A percentile compares a stretch with the other conserved stretches of the same genome.
phyloP scores from a whole-genome alignment of 768 basidiomycete species.

The Lyophyllum atratum region DNA sequence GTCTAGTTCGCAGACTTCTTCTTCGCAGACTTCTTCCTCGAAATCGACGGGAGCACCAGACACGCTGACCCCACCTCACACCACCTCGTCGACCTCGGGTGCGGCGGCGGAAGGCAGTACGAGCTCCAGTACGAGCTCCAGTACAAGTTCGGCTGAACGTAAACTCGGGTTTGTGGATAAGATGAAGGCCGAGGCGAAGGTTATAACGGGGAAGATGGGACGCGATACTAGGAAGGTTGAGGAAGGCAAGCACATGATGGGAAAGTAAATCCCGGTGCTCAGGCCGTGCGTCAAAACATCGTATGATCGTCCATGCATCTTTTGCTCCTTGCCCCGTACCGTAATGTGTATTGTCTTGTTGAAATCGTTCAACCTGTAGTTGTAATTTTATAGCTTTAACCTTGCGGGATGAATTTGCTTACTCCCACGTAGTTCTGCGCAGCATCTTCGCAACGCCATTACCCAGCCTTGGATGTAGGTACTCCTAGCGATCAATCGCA shows the following conservation, averaged over 20 bases:
- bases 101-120: neutral
- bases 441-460: no score
- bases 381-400: no score
- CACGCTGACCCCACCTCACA: neutral
- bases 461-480: no score
- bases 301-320: neutral
- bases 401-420: no score
- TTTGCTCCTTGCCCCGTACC: neutral
- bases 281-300: neutral
- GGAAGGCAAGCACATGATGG: slow-evolving; percentile 36
- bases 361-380: no score
- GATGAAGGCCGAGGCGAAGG: slow-evolving; percentile 39
- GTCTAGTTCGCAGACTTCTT: neutral
- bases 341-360: neutral
- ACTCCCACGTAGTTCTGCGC: no score
- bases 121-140: no score
- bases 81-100: neutral
- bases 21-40: neutral
- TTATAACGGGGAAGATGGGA: slow-evolving; percentile 35
- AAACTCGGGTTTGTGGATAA: slow-evolving; percentile 34
- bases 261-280: slow-evolving; percentile 18
- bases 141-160: slow-evolving; percentile 1
- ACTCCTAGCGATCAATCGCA: no score
- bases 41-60: neutral
- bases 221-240: slow-evolving; percentile 38